These are phyloP conservation scores for Sporothrix globosa DNA, from an alignment of 2,329 filamentous ascomycete genomes.

Conservation along the genomic window DNA sequence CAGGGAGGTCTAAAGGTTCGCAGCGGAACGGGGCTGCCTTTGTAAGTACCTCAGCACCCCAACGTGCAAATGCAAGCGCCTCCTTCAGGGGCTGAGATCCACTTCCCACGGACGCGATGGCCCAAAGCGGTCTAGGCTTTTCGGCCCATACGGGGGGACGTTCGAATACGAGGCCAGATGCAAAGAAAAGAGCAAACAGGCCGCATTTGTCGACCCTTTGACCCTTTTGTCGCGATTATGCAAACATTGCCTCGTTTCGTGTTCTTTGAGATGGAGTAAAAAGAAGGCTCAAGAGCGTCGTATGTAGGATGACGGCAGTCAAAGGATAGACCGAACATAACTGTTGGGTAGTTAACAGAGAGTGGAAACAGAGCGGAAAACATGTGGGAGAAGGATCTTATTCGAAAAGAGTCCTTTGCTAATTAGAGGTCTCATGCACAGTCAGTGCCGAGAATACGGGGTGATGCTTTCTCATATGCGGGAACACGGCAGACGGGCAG, in stretches of 20 bases:
- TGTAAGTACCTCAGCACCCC: neutral
- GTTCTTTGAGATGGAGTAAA: neutral
- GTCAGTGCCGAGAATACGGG: neutral
- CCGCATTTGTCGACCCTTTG: neutral
- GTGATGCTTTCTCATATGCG: neutral
- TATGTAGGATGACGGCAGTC: neutral
- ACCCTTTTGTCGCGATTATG: neutral
- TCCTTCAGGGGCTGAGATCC: conserved; percentile 20
- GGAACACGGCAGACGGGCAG: neutral
- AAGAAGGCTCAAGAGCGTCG: no score
- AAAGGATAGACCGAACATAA: neutral
- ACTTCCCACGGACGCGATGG: conserved; percentile 7
- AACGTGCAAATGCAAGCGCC: neutral
- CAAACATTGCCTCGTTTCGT: neutral
- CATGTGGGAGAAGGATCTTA: neutral
- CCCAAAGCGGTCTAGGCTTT: conserved; percentile 18
- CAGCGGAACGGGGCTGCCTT: no score
- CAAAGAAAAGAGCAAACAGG: neutral
- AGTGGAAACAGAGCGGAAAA: neutral
- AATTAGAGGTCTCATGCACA: conserved; percentile 5
- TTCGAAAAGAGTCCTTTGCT: neutral
- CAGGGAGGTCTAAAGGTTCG: no score
- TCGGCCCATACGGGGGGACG: conserved; percentile 1
- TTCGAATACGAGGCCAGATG: conserved; percentile 21
- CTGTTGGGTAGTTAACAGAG: conserved; percentile 1